Conservation (phyloP, 2,329 filamentous ascomycete genomes). For the Hirsutella rhossiliensis region DNA sequence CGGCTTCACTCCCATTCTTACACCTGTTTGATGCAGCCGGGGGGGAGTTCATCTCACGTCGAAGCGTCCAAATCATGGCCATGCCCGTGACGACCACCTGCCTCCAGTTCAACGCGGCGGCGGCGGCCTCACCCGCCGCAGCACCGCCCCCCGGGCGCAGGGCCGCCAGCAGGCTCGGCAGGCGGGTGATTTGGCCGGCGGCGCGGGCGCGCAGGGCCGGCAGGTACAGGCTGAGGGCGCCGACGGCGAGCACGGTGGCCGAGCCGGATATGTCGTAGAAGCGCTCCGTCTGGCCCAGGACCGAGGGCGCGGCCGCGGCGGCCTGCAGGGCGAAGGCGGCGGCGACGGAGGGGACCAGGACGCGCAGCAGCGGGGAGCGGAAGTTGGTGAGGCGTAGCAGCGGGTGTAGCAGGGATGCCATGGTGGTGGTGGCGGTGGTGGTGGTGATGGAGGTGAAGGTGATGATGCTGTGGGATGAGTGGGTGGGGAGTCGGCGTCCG, state of each 20-base stretch:
- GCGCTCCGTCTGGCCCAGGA: conserved; percentile 46
- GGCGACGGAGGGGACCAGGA: conserved; percentile 47
- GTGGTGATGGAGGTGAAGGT: no score
- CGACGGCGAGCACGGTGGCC: conserved; percentile 53
- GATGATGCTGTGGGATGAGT: neutral
- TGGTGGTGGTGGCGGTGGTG: no score
- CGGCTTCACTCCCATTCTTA: neutral
- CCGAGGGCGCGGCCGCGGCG: conserved; percentile 49
- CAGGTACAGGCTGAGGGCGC: conserved; percentile 47
- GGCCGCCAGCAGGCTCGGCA: conserved; percentile 10
- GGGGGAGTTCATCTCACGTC: conserved; percentile 33
- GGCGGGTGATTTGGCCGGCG: conserved; percentile 22
- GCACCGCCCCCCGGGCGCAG: neutral
- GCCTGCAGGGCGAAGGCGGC: conserved; percentile 53
- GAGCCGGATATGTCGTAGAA: conserved; percentile 60
- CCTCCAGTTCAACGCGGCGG: conserved; percentile 44
- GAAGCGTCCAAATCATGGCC: conserved; percentile 43
- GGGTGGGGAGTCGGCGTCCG: no score
- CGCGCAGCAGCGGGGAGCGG: conserved; percentile 48
- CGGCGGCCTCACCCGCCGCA: neutral
- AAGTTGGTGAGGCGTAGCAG: conserved; percentile 50
- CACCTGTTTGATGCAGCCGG: neutral
- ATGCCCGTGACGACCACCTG: conserved; percentile 27
- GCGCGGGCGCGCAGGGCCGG: conserved; percentile 43
- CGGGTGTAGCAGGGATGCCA: conserved; percentile 25